Base-by-base conservation (phyloP, 169 alveolate genomes). In the Plasmodium adleri region DNA sequence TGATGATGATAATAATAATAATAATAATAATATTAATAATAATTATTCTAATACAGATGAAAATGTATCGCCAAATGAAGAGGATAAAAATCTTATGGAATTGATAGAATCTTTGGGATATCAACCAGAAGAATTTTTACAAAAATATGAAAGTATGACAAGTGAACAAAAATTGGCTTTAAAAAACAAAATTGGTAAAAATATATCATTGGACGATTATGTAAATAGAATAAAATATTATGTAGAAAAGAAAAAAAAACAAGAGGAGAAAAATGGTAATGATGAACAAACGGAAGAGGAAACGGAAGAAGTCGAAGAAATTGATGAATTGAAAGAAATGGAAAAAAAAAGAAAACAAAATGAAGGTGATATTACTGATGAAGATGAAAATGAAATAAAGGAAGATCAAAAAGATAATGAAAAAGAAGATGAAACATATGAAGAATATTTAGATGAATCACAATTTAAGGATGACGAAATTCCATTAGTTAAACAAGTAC, bases 111-210 rank as follows among this genome's bases (percentile, higher is more conserved):
- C 83, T 26, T 70, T 83, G 59, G 86, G 86, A 20, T 68, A 68
- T 68, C 24, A 70, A 12, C 74, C 72, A n/a, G 86, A 68, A 13
- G 56, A 64, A 13, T 64, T 78, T 50, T 26, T 78, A 24, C 78
- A 78, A 28, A 78, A 78, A 54, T 64, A 64, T 43, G 72, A 78
- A 26, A 26, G 13, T 17, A 64, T 78, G 89, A 78, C 89, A 58
- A 15, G 7, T n/a, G 78, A 78, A 52, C 75, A 78, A 71, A 78
- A 52, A 43, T 70, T 64, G 10, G 20, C 56, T 20, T 64, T 78
- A 32, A 43, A 78, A 70, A 73, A 78, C 22, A 49, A 78, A 54
- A 45, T 78, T 64, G 89, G 89, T 12, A 78, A 64, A 39, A 58
- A 78, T 24, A 73, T 78, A 28, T 8, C 62, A n/a, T 62, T 78